A percentile compares a stretch with the other conserved stretches of the same genome.
phyloP scores from a whole-genome alignment of 768 basidiomycete genomes.

The Rhizopogon vesiculosus region DNA sequence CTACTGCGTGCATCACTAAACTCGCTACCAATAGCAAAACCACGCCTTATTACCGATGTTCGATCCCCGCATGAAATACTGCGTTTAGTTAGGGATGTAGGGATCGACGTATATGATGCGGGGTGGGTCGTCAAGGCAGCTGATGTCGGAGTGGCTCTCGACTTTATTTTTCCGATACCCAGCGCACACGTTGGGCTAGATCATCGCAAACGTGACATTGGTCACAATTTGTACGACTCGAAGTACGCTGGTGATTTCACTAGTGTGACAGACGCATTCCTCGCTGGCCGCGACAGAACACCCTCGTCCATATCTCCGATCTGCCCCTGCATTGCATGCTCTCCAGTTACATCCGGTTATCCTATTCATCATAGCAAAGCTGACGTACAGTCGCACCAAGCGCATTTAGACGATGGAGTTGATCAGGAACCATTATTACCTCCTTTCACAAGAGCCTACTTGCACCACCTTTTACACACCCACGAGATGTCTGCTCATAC shows the following conservation, averaged over 20 bases:
- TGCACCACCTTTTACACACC: slow-evolving; percentile 82
- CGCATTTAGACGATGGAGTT: not conserved
- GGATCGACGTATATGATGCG: slow-evolving; percentile 74
- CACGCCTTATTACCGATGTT: slow-evolving; percentile 54
- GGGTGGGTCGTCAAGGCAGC: slow-evolving; percentile 69
- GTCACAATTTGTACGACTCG: slow-evolving; percentile 67
- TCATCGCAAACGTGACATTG: slow-evolving; percentile 37
- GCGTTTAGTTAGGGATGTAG: slow-evolving; percentile 53
- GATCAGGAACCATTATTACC: slow-evolving; percentile 16
- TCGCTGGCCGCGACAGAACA: slow-evolving; percentile 10
- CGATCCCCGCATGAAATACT: slow-evolving; percentile 75
- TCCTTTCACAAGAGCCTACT: slow-evolving; percentile 52
- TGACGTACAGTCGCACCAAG: slow-evolving; percentile 27
- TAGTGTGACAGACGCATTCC: slow-evolving; percentile 32
- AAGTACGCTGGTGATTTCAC: slow-evolving; percentile 59
- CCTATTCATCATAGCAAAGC: slow-evolving; percentile 41
- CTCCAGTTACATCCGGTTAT: slow-evolving; percentile 33
- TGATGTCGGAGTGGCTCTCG: slow-evolving; percentile 67
- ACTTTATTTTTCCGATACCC: slow-evolving; percentile 65
- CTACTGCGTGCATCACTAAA: slow-evolving; percentile 59
- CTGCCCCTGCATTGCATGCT: slow-evolving; percentile 57
- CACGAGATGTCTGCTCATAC: slow-evolving; percentile 89
- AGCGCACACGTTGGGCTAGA: not conserved
- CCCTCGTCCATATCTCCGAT: slow-evolving; percentile 6
- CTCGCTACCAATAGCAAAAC: slow-evolving; percentile 49